Evolutionary conservation across 345 rosid genomes (phyloP).

Genomic region (Lagerstroemia speciosa): DNA sequence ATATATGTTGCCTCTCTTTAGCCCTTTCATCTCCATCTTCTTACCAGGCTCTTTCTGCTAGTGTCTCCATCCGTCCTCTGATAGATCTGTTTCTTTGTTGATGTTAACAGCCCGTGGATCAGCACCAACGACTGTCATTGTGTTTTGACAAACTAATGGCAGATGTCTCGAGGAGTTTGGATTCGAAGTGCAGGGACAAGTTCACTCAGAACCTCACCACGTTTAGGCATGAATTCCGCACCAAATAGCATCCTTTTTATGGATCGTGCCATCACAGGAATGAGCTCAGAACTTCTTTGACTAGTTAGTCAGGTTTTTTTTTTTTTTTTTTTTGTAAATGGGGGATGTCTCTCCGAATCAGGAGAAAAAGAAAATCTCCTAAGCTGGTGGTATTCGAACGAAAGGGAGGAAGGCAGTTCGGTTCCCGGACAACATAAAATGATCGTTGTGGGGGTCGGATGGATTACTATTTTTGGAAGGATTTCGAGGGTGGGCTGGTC

Average conservation of each 20-base stretch:
- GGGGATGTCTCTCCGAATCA: background rate
- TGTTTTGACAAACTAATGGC: conserved; percentile 93
- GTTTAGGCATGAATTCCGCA: conserved; percentile 85
- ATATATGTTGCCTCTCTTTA: no score
- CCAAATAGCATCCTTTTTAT: conserved; percentile 32
- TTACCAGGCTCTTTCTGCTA: background rate
- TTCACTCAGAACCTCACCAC: conserved; percentile 83
- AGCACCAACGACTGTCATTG: conserved; percentile 65
- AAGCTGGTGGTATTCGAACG: background rate
- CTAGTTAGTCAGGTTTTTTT: background rate
- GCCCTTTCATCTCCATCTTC: background rate
- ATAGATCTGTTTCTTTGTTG: background rate
- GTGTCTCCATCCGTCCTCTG: background rate
- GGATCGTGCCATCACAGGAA: no score
- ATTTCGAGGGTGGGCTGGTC: background rate
- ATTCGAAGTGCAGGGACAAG: conserved; percentile 90
- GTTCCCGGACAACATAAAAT: background rate
- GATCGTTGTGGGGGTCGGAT: background rate
- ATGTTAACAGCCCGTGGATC: conserved; percentile 70
- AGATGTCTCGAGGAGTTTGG: conserved; percentile 75
- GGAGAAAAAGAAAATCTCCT: background rate
- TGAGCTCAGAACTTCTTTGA: background rate
- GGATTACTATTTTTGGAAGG: background rate
- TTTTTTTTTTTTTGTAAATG: background rate
- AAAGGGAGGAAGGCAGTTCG: background rate